phyloP scores from a whole-genome alignment of 2,329 filamentous ascomycete species.

The Lecanosticta acicola region DNA sequence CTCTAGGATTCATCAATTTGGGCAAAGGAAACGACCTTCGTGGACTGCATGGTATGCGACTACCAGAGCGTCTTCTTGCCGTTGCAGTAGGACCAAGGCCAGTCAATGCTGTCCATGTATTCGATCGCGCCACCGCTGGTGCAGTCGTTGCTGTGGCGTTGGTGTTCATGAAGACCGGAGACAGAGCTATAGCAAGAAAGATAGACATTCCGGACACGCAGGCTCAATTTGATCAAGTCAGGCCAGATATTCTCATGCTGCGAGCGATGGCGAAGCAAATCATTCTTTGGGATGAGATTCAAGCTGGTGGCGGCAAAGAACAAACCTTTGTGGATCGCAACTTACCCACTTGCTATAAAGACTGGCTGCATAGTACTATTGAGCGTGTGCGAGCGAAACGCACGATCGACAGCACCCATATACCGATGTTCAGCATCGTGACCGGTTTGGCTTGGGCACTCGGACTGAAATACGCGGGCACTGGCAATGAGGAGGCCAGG shows the following conservation, averaged over 20 bases:
- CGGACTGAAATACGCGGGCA: slow-evolving; percentile 44
- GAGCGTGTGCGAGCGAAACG: slow-evolving; percentile 19
- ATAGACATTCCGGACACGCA: slow-evolving; percentile 87
- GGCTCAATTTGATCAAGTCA: slow-evolving; percentile 89
- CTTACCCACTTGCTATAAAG: slow-evolving; percentile 64
- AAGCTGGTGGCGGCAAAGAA: slow-evolving; percentile 40
- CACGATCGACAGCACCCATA: slow-evolving; percentile 67
- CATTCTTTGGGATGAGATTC: slow-evolving; percentile 85
- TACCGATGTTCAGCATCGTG: slow-evolving; percentile 89
- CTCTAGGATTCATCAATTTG: slow-evolving; percentile 89
- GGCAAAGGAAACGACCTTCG: slow-evolving; percentile 83
- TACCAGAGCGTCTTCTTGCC: slow-evolving; percentile 80
- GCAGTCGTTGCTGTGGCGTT: slow-evolving; percentile 84
- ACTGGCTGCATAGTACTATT: slow-evolving; percentile 43
- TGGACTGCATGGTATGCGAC: slow-evolving; percentile 86
- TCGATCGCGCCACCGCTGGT: slow-evolving; percentile 89
- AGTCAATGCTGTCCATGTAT: slow-evolving; percentile 83
- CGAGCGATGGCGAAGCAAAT: slow-evolving; percentile 84
- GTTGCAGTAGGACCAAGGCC: slow-evolving; percentile 85
- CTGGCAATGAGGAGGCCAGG: slow-evolving; percentile 58
- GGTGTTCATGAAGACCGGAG: slow-evolving; percentile 96
- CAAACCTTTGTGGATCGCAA: slow-evolving; percentile 65
- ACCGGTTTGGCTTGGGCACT: slow-evolving; percentile 76
- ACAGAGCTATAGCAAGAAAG: slow-evolving; percentile 79
- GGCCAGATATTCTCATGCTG: slow-evolving; percentile 85